phyloP scores from a whole-genome alignment of 805 yeast species.

The Starmerella apis region DNA sequence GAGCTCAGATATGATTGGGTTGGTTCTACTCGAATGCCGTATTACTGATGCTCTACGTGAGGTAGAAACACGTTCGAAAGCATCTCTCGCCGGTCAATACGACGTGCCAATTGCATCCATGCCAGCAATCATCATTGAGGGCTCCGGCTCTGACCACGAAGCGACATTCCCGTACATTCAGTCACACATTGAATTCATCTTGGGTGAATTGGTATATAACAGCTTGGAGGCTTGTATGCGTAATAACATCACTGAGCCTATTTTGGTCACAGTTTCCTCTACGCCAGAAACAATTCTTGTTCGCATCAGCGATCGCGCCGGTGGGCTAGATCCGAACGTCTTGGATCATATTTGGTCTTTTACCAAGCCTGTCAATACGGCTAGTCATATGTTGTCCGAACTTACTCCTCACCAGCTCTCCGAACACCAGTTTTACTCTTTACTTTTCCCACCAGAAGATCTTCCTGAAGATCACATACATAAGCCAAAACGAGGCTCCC shows the following conservation, averaged over 20 bases:
- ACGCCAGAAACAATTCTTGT: conserved; percentile 58
- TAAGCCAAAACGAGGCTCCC: conserved; percentile 62
- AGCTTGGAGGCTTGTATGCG: conserved; percentile 71
- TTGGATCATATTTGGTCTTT: conserved; percentile 73
- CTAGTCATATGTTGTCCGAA: background rate
- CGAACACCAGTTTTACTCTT: conserved; percentile 20
- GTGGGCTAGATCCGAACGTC: conserved; percentile 57
- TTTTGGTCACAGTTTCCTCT: conserved; percentile 63
- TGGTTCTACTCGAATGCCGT: conserved; percentile 68
- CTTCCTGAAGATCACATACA: conserved; percentile 7
- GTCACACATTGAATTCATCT: conserved; percentile 72
- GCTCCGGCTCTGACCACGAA: conserved; percentile 36
- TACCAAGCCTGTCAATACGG: conserved; percentile 35
- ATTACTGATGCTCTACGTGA: conserved; percentile 36
- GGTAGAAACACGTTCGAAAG: conserved; percentile 25
- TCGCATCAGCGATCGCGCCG: conserved; percentile 81
- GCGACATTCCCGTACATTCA: conserved; percentile 72
- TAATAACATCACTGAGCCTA: conserved; percentile 41
- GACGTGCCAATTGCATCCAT: conserved; percentile 33
- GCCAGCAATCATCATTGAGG: conserved; percentile 72
- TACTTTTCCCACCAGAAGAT: conserved; percentile 23
- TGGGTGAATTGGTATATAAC: conserved; percentile 82
- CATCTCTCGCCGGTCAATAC: conserved; percentile 32
- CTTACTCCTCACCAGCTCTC: conserved; percentile 21
- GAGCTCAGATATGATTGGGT: conserved; percentile 41